A percentile compares a stretch with the other conserved stretches of the same genome.
Conservation (phyloP, 148 eudicot genomes). For the Chenopodium album region DNA sequence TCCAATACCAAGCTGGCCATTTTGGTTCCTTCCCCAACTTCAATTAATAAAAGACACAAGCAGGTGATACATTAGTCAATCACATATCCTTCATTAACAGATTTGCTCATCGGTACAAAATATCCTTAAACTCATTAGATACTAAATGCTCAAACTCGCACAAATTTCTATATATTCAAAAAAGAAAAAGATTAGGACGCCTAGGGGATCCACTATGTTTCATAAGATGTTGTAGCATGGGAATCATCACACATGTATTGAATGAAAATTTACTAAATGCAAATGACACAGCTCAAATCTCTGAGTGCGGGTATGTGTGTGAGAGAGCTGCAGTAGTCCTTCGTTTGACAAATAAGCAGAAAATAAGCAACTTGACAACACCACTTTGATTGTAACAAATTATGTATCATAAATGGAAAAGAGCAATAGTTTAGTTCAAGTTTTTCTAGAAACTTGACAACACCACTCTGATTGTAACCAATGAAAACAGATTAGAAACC, state of each 20-base stretch:
- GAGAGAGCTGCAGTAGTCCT: background rate
- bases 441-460: background rate
- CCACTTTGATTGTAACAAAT: background rate
- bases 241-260: background rate
- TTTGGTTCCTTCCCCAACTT: constrained; percentile 99
- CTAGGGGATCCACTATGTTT: background rate
- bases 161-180: background rate
- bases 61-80: background rate
- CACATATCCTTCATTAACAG: background rate
- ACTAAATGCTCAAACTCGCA: background rate
- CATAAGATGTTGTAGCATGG: background rate
- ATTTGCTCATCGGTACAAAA: background rate
- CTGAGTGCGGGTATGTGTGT: no score
- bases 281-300: no score
- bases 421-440: background rate
- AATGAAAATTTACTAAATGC: no score
- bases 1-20: constrained; percentile 98
- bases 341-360: background rate
- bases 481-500: background rate
- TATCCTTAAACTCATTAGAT: background rate
- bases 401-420: background rate
- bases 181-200: background rate
- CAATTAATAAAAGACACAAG: constrained; percentile 27
- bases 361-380: background rate
- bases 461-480: no score